Evolutionary conservation across 129 eudicot species (phyloP).

Genomic region (Daucus carota): DH1_v3.0 NC_030384.2:36646001-36646500

Average conservation of each 20-base stretch:
- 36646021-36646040: slow-evolving; percentile 20
- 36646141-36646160: not conserved
- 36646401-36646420: not conserved
- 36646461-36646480: not conserved
- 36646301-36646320: not conserved
- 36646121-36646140: slow-evolving; percentile 19
- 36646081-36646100: slow-evolving; percentile 88
- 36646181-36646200: not conserved
- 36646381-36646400: not conserved
- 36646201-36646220: not conserved
- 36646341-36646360: not conserved
- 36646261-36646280: not conserved
- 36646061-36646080: slow-evolving; percentile 59
- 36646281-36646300: not conserved
- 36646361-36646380: not conserved
- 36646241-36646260: not conserved
- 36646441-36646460: not conserved
- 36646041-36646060: slow-evolving; percentile 11
- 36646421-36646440: not conserved
- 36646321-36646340: not conserved
- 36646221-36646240: not conserved
- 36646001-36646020: slow-evolving; percentile 91
- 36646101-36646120: slow-evolving; percentile 45
- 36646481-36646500: not conserved
- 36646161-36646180: not conserved